Percentiles rank a stretch among this genome's conserved stretches.
These are phyloP conservation scores for Lactuca saligna DNA, from an alignment of 129 eudicot genomes.

Conservation along the genomic window DNA sequence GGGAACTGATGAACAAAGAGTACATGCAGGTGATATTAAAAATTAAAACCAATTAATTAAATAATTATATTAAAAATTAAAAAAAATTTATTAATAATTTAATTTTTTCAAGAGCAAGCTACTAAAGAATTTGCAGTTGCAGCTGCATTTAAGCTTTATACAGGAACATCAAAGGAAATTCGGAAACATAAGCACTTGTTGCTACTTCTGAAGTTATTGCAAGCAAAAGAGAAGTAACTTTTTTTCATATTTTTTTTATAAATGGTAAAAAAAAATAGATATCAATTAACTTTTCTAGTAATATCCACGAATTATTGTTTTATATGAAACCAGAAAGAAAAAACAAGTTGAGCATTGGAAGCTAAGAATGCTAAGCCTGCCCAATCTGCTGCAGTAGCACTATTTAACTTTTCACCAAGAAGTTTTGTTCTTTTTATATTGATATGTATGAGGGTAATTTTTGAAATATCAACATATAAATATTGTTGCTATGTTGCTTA, in stretches of 20 bases:
- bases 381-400: slow-evolving; percentile 70
- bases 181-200: slow-evolving; percentile 58
- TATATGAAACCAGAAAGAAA: slow-evolving; percentile 52
- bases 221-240: slow-evolving; percentile 39
- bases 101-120: slow-evolving; percentile 56
- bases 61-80: too few relatives aligned
- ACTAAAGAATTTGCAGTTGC: slow-evolving; percentile 78
- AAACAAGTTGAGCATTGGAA: slow-evolving; percentile 64
- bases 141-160: slow-evolving; percentile 63
- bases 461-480: background rate
- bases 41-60: too few relatives aligned
- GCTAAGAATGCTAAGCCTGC: slow-evolving; percentile 52
- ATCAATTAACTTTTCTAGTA: slow-evolving; percentile 1
- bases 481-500: too few relatives aligned
- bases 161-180: slow-evolving; percentile 56
- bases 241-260: background rate
- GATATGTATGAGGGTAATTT: too few relatives aligned
- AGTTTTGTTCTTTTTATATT: slow-evolving; percentile 52
- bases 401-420: slow-evolving; percentile 42
- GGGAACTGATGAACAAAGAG: slow-evolving; percentile 76
- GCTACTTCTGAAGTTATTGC: slow-evolving; percentile 55
- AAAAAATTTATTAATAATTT: background rate
- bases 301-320: background rate
- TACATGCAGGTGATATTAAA: slow-evolving; percentile 52
- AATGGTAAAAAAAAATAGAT: too few relatives aligned